Conservation (phyloP, 2,329 filamentous ascomycete genomes). For the Pseudogymnoascus sp. region DNA sequence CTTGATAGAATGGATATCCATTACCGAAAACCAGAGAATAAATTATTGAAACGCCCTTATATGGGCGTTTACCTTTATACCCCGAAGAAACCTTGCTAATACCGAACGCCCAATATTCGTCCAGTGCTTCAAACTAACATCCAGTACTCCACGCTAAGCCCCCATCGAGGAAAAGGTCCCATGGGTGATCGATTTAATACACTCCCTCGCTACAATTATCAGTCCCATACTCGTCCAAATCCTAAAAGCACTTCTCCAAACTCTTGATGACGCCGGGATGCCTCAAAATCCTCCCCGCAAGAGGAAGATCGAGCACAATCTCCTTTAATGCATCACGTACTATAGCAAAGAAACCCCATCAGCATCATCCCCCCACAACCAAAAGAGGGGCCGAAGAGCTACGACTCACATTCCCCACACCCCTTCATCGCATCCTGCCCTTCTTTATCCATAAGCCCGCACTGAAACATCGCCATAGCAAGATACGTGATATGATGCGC, state of each 20-base stretch:
- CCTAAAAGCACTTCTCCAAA: neutral
- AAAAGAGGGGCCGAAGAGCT: neutral
- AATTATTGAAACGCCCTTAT: neutral
- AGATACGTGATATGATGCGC: neutral
- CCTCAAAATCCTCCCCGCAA: neutral
- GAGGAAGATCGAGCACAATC: neutral
- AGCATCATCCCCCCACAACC: neutral
- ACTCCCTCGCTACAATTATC: neutral
- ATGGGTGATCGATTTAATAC: neutral
- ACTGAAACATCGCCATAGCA: neutral
- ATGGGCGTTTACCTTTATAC: neutral
- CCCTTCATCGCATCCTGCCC: neutral
- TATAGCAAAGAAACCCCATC: neutral
- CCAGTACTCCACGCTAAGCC: neutral
- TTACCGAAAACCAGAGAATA: neutral
- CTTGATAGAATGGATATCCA: neutral
- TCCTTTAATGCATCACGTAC: neutral
- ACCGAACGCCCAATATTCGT: neutral
- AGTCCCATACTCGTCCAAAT: neutral
- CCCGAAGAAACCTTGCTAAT: neutral
- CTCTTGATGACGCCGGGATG: neutral
- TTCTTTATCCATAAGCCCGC: neutral
- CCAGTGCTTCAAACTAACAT: neutral
- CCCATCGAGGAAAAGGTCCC: neutral
- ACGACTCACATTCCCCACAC: neutral